phyloP scores from a whole-genome alignment of 208 protist genomes.

The Polymyxa betae region DNA sequence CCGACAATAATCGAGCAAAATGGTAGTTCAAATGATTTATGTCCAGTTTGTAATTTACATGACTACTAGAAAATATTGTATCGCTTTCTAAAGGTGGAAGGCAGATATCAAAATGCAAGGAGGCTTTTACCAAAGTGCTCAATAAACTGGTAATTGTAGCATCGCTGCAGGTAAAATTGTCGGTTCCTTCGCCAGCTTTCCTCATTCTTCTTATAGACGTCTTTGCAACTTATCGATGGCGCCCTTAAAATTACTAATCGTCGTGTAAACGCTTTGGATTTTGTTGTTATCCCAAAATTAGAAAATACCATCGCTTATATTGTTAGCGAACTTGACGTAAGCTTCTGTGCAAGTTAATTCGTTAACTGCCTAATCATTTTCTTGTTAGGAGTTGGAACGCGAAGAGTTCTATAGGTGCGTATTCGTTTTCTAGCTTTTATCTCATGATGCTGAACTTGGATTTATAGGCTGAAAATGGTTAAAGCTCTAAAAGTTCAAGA shows the following conservation, averaged over 20 bases:
- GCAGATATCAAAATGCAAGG: slow-evolving; percentile 66
- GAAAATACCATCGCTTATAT: slow-evolving; percentile 97
- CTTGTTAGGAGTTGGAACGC: slow-evolving; percentile 82
- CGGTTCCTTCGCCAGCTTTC: slow-evolving; percentile 82
- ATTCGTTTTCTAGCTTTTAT: too few relatives aligned
- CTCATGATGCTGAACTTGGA: neutral
- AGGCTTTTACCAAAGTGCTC: slow-evolving; percentile 85
- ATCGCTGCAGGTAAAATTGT: slow-evolving; percentile 81
- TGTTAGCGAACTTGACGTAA: slow-evolving; percentile 94
- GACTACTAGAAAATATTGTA: slow-evolving; percentile 72
- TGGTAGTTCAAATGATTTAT: neutral
- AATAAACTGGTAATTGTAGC: slow-evolving; percentile 89
- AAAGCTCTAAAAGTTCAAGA: slow-evolving; percentile 15
- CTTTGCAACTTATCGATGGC: slow-evolving; percentile 47
- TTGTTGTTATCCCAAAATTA: slow-evolving; percentile 92
- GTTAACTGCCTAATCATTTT: too few relatives aligned
- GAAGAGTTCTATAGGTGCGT: slow-evolving; percentile 96
- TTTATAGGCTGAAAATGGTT: neutral
- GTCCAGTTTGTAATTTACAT: neutral
- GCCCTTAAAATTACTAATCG: slow-evolving; percentile 98
- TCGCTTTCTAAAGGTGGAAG: slow-evolving; percentile 94
- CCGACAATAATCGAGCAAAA: slow-evolving; percentile 66
- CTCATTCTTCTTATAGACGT: slow-evolving; percentile 84
- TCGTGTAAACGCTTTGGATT: slow-evolving; percentile 98
- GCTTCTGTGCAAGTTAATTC: neutral